These are phyloP conservation scores for Penicillium sp. DNA, from an alignment of 2,329 filamentous ascomycete genomes.

Conservation along the genomic window DNA sequence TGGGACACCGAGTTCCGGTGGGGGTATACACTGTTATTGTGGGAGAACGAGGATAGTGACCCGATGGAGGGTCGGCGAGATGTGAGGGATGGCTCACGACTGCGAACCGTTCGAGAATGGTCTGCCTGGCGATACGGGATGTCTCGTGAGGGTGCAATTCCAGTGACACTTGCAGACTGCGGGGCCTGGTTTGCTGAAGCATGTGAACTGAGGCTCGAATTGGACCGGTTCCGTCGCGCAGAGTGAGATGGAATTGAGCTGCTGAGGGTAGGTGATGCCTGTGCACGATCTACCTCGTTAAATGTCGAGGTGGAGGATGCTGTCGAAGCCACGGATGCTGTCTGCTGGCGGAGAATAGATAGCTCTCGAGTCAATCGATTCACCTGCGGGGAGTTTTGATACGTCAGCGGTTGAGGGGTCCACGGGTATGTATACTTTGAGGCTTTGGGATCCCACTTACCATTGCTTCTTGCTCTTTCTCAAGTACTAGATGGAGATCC, in stretches of 20 bases:
- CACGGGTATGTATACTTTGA: neutral
- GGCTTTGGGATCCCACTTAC: slow-evolving; percentile 52
- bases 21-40: slow-evolving; percentile 28
- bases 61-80: slow-evolving; percentile 38
- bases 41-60: slow-evolving; percentile 29
- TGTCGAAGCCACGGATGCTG: slow-evolving; percentile 61
- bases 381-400: slow-evolving; percentile 55
- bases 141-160: slow-evolving; percentile 46
- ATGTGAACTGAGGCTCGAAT: slow-evolving; percentile 52
- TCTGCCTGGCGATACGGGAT: slow-evolving; percentile 28
- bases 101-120: slow-evolving; percentile 33
- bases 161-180: slow-evolving; percentile 38
- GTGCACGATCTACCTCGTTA: slow-evolving; percentile 49
- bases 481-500: slow-evolving; percentile 83
- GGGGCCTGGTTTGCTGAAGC: slow-evolving; percentile 38
- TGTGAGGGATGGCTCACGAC: slow-evolving; percentile 44
- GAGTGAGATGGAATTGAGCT: slow-evolving; percentile 53
- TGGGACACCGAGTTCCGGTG: slow-evolving; percentile 32
- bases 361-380: slow-evolving; percentile 92
- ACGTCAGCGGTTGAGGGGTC: neutral
- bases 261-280: slow-evolving; percentile 43
- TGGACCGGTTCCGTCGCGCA: slow-evolving; percentile 57
- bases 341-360: slow-evolving; percentile 71
- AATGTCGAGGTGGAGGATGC: slow-evolving; percentile 55
- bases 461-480: slow-evolving; percentile 93